Evolutionary conservation across 2,329 filamentous ascomycete genomes (phyloP), one percentile per base, ranked within the genome.

Genomic region (Ceratocystis variospora): DNA sequence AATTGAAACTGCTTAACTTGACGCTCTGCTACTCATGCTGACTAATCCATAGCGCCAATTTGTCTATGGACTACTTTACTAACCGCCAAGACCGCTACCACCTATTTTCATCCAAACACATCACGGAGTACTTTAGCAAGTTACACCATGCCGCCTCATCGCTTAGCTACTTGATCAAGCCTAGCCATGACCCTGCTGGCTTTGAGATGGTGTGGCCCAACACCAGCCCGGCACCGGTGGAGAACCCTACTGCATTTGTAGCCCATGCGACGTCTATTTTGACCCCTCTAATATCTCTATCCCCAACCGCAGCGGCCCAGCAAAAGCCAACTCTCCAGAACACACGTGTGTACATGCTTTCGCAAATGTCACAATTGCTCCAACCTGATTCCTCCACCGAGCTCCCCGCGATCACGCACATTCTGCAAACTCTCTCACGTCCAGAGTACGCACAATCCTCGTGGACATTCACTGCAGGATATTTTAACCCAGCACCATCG

Each of bases 401-500:
- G 74, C 86, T 94, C 12, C 90, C 90, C 0, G 87, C 88, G 17
- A 78, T 99, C 19, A 90, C 85, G 0, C 83, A 83, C 59, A 82
- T 97, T 48, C 81, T 97, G 2, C 81, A 82, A 55, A 83, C 82
- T 0, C 81, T 96, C 2, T 81, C 87, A 0, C 77, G 75, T 0
- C 81, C 87, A 0, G 77, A 80, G 5, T 88, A 90, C 71, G 77
- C 80, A 8, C 81, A 83, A 44, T 89, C 88, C 0, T 87, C 85
- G 15, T 99, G 94, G 94, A 94, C 90, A 0, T 97, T 99, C 75
- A 97, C 94, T 0, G 94, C 94, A 0, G 94, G 94, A 64, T 99
- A 99, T 77, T 99, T 99, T 79, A 99, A 99, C 77, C 96, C 96
- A 66, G 91, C 91, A 5, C 88, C 91, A 0, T 85, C 87, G 3